These are phyloP conservation scores for Colletotrichum salicis DNA, from an alignment of 2,329 filamentous ascomycete species.

Conservation along the genomic window DNA sequence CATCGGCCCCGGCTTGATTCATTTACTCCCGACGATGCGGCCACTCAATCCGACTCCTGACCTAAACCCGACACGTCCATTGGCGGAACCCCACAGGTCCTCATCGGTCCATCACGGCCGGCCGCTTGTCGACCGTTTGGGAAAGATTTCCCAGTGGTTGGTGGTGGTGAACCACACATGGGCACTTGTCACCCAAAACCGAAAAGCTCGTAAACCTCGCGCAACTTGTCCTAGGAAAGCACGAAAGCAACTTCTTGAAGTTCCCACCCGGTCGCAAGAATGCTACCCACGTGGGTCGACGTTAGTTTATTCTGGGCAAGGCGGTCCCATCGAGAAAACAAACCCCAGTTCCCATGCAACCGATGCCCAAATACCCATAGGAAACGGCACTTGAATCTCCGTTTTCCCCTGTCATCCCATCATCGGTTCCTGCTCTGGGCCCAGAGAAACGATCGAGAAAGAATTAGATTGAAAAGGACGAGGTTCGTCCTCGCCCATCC, in stretches of 20 bases:
- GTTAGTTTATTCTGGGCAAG: conserved; percentile 22
- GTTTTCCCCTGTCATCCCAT: conserved; percentile 11
- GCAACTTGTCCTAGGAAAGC: neutral
- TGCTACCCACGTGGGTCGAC: conserved; percentile 11
- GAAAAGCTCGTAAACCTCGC: neutral
- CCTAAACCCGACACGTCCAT: conserved; percentile 19
- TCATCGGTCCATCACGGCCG: conserved; percentile 17
- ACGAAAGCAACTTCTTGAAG: neutral
- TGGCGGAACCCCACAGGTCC: conserved; percentile 18
- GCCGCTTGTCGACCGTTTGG: neutral
- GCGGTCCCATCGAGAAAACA: neutral
- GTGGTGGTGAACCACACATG: neutral
- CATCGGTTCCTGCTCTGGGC: neutral
- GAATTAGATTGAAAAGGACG: conserved; percentile 10
- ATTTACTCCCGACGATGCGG: conserved; percentile 30
- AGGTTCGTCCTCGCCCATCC: neutral
- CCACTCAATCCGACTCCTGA: conserved; percentile 24
- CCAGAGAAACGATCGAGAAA: neutral
- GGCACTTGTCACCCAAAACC: neutral
- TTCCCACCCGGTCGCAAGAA: neutral
- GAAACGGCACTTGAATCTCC: conserved; percentile 28
- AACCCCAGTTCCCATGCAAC: conserved; percentile 1
- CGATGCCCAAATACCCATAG: conserved; percentile 7
- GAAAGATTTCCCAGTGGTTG: neutral
- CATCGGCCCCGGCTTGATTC: conserved; percentile 19